A percentile compares a stretch with the other conserved stretches of the same genome.
Conservation (phyloP, 2,329 filamentous ascomycete genomes). For the Aureobasidium zeae region DNA sequence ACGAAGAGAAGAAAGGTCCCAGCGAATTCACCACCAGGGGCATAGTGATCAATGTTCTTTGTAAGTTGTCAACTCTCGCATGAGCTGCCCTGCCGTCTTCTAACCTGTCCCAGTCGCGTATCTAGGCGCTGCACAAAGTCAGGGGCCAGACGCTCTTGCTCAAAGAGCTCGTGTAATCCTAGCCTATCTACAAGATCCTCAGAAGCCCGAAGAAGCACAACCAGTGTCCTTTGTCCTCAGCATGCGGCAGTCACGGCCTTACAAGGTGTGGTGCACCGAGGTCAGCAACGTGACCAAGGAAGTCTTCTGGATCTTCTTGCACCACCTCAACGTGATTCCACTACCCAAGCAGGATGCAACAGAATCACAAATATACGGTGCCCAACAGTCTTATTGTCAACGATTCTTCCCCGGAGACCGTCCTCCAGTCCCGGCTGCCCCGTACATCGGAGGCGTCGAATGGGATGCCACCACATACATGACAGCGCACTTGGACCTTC, state of each 20-base stretch:
- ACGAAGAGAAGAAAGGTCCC: constrained; percentile 95
- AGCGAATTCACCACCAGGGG: constrained; percentile 91
- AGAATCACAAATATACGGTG: not conserved
- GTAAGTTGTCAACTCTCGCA: constrained; percentile 23
- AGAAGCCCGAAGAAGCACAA: constrained; percentile 63
- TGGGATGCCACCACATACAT: constrained; percentile 98
- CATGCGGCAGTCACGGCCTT: constrained; percentile 79
- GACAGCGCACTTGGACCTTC: constrained; percentile 79
- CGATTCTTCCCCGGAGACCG: constrained; percentile 75
- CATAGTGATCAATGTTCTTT: constrained; percentile 80
- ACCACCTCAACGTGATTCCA: constrained; percentile 81
- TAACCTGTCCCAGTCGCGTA: constrained; percentile 52
- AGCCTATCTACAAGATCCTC: constrained; percentile 68
- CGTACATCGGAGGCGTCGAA: constrained; percentile 93
- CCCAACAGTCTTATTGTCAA: constrained; percentile 38
- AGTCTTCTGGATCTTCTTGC: constrained; percentile 98
- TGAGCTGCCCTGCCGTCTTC: constrained; percentile 2
- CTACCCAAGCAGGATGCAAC: constrained; percentile 36
- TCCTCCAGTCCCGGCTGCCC: constrained; percentile 84
- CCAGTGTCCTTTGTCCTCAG: constrained; percentile 80
- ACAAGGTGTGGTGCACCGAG: constrained; percentile 90
- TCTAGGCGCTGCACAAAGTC: constrained; percentile 54
- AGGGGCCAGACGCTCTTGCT: constrained; percentile 40
- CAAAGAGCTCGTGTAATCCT: constrained; percentile 63
- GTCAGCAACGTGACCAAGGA: constrained; percentile 89